A percentile compares a stretch with the other conserved stretches of the same genome.
These are phyloP conservation scores for Diaporthe sp. DNA, from an alignment of 2,329 filamentous ascomycete species.

Conservation along the genomic window DNA sequence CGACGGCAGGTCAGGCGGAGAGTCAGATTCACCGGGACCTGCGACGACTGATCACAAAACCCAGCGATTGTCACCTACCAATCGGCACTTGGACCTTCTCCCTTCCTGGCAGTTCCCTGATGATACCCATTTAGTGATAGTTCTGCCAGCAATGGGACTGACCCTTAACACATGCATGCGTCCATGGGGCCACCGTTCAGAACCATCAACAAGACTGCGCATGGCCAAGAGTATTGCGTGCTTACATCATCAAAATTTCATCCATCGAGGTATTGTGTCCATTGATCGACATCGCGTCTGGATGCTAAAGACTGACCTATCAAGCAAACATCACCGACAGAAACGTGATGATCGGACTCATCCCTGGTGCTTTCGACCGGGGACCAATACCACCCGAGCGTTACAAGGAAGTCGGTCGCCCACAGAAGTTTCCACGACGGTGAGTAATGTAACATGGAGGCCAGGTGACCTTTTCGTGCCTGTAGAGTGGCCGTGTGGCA, in stretches of 20 bases:
- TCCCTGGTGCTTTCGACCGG: background rate
- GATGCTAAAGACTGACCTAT: background rate
- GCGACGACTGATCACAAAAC: background rate
- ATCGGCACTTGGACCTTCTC: background rate
- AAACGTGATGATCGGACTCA: background rate
- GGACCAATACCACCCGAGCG: background rate
- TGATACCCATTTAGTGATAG: background rate
- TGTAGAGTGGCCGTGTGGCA: background rate
- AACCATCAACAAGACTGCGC: background rate
- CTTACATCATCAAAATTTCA: background rate
- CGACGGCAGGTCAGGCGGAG: conserved; percentile 2
- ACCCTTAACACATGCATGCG: background rate
- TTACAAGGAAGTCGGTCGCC: conserved; percentile 12
- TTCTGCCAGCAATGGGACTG: background rate
- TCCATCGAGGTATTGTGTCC: background rate
- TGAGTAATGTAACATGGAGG: background rate
- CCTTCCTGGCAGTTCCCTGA: conserved; percentile 2
- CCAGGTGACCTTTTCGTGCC: background rate
- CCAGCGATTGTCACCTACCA: background rate
- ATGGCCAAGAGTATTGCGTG: background rate
- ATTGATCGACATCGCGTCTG: background rate
- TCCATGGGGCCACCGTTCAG: background rate
- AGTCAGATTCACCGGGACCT: background rate
- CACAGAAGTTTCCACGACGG: background rate
- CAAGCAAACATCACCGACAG: background rate